These are phyloP conservation scores for Monosporascus ibericus DNA, from an alignment of 2,329 filamentous ascomycete genomes.

Conservation along the genomic window DNA sequence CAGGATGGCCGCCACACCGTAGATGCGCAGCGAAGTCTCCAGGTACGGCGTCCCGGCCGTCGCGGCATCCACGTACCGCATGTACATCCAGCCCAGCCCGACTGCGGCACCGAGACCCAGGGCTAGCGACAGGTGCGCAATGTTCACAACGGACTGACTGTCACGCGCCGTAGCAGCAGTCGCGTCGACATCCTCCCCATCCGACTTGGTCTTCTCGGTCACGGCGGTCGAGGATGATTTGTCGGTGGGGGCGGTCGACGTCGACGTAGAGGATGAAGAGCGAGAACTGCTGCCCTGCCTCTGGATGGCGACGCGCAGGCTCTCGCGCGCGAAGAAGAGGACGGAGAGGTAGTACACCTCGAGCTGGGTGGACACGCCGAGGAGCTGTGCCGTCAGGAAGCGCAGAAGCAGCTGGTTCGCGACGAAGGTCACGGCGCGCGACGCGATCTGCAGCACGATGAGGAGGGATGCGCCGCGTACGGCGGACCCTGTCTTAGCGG, in stretches of 20 bases:
- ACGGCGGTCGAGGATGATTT: conserved; percentile 2
- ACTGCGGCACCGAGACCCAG: conserved; percentile 62
- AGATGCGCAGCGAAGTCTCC: conserved; percentile 43
- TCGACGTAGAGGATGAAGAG: conserved; percentile 14
- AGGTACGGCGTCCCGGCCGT: conserved; percentile 60
- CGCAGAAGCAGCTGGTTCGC: conserved; percentile 89
- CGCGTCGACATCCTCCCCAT: background rate
- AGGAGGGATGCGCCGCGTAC: conserved; percentile 76
- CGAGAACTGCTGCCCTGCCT: conserved; percentile 47
- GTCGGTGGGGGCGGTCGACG: no score
- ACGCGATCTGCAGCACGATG: conserved; percentile 80
- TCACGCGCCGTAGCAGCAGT: conserved; percentile 22
- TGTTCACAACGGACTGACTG: conserved; percentile 77
- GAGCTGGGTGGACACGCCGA: conserved; percentile 83
- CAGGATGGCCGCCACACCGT: conserved; percentile 52
- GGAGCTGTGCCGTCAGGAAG: conserved; percentile 74
- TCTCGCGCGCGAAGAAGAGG: conserved; percentile 92
- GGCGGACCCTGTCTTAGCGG: conserved; percentile 18
- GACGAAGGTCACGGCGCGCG: conserved; percentile 82
- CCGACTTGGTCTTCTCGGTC: conserved; percentile 11
- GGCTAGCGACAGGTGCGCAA: conserved; percentile 72
- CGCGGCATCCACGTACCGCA: conserved; percentile 41
- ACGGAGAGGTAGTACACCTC: conserved; percentile 90
- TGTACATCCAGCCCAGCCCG: conserved; percentile 62
- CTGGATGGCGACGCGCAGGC: conserved; percentile 84